Conservation (phyloP, 805 yeast genomes). For the Groenewaldozyma salmanticensis region DNA sequence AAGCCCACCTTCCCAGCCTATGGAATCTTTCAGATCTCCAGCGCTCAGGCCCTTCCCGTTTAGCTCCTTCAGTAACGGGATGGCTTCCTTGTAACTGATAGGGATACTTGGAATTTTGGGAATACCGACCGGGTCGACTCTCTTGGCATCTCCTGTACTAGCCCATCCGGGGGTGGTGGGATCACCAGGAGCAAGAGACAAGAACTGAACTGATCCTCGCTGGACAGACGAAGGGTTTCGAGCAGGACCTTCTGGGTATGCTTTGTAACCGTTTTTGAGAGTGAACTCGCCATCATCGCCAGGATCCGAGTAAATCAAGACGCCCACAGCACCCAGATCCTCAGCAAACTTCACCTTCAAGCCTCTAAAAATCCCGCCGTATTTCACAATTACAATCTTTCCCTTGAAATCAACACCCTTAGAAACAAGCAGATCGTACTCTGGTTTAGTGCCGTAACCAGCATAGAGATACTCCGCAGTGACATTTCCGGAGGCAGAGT, state of each 20-base stretch:
- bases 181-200: constrained; percentile 60
- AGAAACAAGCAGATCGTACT: constrained; percentile 40
- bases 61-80: constrained; percentile 49
- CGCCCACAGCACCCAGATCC: constrained; percentile 59
- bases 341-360: constrained; percentile 70
- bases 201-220: constrained; percentile 63
- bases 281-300: constrained; percentile 43
- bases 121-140: constrained; percentile 42
- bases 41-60: constrained; percentile 45
- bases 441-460: constrained; percentile 57
- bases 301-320: constrained; percentile 60
- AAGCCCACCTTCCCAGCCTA: constrained; percentile 37
- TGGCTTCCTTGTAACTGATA: constrained; percentile 51
- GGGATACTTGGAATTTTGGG: constrained; percentile 68
- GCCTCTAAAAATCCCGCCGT: constrained; percentile 62
- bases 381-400: constrained; percentile 56
- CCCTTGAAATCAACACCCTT: constrained; percentile 44
- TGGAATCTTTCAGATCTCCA: constrained; percentile 27
- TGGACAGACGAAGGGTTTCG: constrained; percentile 69
- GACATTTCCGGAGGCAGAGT: constrained; percentile 66
- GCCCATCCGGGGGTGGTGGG: constrained; percentile 70
- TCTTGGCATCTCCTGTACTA: constrained; percentile 39
- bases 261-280: constrained; percentile 45
- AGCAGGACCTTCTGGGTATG: constrained; percentile 72
- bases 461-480: constrained; percentile 58